A percentile compares a stretch with the other conserved stretches of the same genome.
Conservation (phyloP, 225 moss, liverwort and hornwort species). For the Antitrichia curtipendula region DNA sequence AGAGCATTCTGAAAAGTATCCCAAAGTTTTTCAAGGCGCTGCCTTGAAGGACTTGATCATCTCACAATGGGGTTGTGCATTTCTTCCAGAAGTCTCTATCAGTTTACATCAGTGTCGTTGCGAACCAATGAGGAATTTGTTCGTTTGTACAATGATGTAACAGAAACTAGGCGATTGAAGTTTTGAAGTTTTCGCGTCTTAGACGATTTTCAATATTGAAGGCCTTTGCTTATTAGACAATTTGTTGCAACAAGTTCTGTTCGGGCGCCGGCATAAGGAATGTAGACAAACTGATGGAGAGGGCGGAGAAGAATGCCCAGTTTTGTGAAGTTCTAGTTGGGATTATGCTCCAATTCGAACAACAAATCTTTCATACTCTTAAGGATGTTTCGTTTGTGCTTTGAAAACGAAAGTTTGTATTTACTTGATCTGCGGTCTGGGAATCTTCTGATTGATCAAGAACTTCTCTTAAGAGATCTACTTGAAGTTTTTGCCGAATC, state of each 20-base stretch:
- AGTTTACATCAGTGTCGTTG: not conserved
- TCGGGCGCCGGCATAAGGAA: too few species aligned
- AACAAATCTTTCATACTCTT: accelerated
- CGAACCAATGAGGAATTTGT: not conserved
- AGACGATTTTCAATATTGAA: too few species aligned
- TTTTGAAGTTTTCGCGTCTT: not conserved
- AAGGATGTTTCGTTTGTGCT: accelerated
- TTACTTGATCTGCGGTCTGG: too few species aligned
- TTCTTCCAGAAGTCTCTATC: not conserved
- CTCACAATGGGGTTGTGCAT: not conserved
- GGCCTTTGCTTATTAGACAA: too few species aligned
- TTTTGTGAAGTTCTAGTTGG: not conserved
- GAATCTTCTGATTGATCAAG: too few species aligned
- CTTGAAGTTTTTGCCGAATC: too few species aligned
- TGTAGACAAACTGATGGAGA: not conserved
- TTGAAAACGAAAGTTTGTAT: too few species aligned
- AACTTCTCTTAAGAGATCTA: accelerated
- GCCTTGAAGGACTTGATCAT: not conserved
- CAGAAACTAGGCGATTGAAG: accelerated
- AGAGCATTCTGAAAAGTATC: not conserved
- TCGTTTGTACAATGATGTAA: not conserved
- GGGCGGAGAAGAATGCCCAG: not conserved
- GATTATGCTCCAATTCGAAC: not conserved
- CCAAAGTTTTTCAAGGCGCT: too few species aligned
- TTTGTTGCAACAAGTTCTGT: too few species aligned